These are phyloP conservation scores for Chrysophaeum taylorii DNA, from an alignment of 352 stramenopile species.

Conservation along the genomic window DNA sequence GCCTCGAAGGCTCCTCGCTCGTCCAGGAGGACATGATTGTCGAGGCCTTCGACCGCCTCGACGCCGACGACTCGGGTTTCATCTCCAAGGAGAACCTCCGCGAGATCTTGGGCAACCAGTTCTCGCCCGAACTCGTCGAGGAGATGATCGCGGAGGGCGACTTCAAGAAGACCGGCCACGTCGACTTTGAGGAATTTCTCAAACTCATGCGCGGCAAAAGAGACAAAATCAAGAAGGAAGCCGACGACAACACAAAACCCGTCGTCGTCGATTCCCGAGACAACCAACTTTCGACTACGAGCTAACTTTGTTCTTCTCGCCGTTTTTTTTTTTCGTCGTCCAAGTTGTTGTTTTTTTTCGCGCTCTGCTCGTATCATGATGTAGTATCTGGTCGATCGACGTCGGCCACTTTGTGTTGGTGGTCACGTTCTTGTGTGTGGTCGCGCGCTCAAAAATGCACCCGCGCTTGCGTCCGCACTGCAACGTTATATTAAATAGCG, in stretches of 20 bases:
- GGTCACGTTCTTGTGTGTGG: no score
- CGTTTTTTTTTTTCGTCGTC: conserved; percentile 17
- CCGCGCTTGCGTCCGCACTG: no score
- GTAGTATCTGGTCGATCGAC: no score
- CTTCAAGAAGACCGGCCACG: conserved; percentile 59
- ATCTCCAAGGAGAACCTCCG: conserved; percentile 70
- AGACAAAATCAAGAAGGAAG: conserved; percentile 6
- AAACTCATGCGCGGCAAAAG: conserved; percentile 22
- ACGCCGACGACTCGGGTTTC: conserved; percentile 72
- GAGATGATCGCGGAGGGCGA: conserved; percentile 75
- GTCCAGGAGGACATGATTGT: conserved; percentile 1
- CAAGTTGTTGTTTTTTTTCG: no score
- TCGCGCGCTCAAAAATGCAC: no score
- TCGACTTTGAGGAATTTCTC: conserved; percentile 71
- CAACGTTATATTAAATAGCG: no score
- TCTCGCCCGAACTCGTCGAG: conserved; percentile 66
- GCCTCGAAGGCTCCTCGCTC: conserved; percentile 52
- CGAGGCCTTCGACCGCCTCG: conserved; percentile 63
- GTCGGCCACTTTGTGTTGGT: no score
- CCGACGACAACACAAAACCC: no score
- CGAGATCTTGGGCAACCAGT: conserved; percentile 69
- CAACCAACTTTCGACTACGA: conserved; percentile 19
- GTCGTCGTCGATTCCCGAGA: conserved; percentile 18
- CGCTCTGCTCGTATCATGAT: no score
- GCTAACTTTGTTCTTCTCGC: conserved; percentile 24